Evolutionary conservation across 2,329 filamentous ascomycete species (phyloP), one percentile per base, ranked within the genome.

Genomic region (Colletotrichum sojae): DNA sequence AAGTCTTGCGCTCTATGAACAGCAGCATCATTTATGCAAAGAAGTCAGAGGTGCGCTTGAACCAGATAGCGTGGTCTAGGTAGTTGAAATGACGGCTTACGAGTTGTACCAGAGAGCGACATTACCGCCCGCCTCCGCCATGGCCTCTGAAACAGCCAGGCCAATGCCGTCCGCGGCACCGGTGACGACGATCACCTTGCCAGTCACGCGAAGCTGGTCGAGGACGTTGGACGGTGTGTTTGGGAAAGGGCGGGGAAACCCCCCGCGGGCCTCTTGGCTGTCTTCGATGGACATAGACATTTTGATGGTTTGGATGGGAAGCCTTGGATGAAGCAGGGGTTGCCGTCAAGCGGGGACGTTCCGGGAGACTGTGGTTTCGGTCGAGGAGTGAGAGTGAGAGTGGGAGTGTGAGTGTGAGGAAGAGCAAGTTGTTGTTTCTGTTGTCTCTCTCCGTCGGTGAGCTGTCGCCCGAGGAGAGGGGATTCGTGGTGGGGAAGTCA

Each of bases 161-260:
- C 84, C 84, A 48, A 86, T 81, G 0, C 84, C 84, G 48, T 84
- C 83, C 0, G 82, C 79, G 1, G 83, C 83, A 5, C 84, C 84
- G 0, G 77, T 85, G 1, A 86, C 75, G n/a, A 81, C 78, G 0
- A 81, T 79, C 63, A 82, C 78, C 64, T 79, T 84, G 9, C 78
- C 83, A 5, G 73, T 77, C 73, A 86, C 75, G 15, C 74, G 75
- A 54, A 86, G 77, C 57, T 86, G 84, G 51, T 85, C 78, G 1
- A 85, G 57, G 1, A 84, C 84, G 64, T 84, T 85, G 43, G 73
- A 61, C 1, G 82, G 79, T 0, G 78, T 83, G 63, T 78, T 71
- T 4, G 81, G 81, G 59, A 80, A 78, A 1, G 79, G 80, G 8
- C 77, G 77, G 5, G 79, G 79, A 67, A 80, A 81, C 20, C 80